Evolutionary conservation across 306 rosid genomes (phyloP), one percentile per base, ranked within the genome.

Genomic region (Prunus campanulata): DNA sequence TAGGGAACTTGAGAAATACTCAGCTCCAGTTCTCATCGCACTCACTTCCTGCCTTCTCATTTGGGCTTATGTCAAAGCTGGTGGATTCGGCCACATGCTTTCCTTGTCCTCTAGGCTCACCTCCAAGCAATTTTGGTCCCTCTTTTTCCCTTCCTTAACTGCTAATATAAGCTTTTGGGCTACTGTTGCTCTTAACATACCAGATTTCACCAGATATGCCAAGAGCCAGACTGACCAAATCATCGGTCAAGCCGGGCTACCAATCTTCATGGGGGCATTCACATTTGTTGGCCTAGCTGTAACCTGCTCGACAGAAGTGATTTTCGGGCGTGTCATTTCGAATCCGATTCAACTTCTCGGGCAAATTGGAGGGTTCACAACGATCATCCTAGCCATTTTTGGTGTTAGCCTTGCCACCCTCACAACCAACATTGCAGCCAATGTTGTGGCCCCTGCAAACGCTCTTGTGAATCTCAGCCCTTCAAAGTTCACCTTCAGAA

Each of bases 141-240:
- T 91, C 0, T 94, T 92, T 66, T 94, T 89, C 60, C 98, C 97
- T 70, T 87, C 96, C 42, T 86, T 94, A 4, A 94, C 97, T 65
- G 97, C 98, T 1, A 94, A 91, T 55, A 92, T 94, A 70, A 89
- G 97, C 80, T 94, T 91, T 54, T 94, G 97, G 98, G 90, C 96
- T 19, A 77, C 97, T 68, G 29, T 94, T 42, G 96, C 98, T 66
- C 86, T 94, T 3, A 94, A 94, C 84, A 94, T 94, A 35, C 96
- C 96, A 2, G 97, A 94, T 85, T 94, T 94, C 50, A 91, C 98
- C 13, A 78, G 97, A 19, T 94, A 87, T 22, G 93, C 96, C 1
- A 90, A 84, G 81, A 76, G 77, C 71, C 96, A 94, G 50, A 81
- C 77, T 0, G 98, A 90, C 78, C 98, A 94, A 78, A 50, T 90